Evolutionary conservation across 2,329 filamentous ascomycete genomes (phyloP).

Genomic region (Escovopsis weberi): DNA sequence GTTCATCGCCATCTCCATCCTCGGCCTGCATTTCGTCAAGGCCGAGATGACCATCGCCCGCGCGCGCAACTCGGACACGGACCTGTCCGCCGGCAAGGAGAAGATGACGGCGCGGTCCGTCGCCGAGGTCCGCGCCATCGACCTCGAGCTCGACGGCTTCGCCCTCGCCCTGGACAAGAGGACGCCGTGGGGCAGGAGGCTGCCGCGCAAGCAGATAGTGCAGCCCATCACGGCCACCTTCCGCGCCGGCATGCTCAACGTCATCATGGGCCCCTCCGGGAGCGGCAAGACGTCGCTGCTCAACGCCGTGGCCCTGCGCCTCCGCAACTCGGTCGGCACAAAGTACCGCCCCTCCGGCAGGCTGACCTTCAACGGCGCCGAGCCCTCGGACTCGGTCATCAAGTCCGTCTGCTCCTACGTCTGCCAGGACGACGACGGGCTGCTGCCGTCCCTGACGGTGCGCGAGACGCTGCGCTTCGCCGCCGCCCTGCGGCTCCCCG

Average conservation of each 20-base stretch:
- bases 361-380: conserved; percentile 55
- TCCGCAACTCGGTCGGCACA: conserved; percentile 47
- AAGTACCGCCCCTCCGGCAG: conserved; percentile 46
- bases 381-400: conserved; percentile 53
- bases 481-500: conserved; percentile 54
- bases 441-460: conserved; percentile 61
- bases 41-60: conserved; percentile 58
- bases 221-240: conserved; percentile 54
- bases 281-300: conserved; percentile 63
- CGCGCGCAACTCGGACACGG: conserved; percentile 41
- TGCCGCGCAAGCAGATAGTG: conserved; percentile 45
- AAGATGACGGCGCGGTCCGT: conserved; percentile 43
- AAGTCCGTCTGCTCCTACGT: conserved; percentile 63
- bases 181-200: conserved; percentile 32
- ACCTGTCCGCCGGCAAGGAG: conserved; percentile 56
- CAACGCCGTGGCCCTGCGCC: conserved; percentile 55
- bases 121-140: conserved; percentile 42
- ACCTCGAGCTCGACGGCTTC: conserved; percentile 50
- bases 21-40: conserved; percentile 49
- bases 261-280: conserved; percentile 70
- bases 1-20: conserved; percentile 45
- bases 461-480: conserved; percentile 60
- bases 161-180: conserved; percentile 50
- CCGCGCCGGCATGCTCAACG: conserved; percentile 52
- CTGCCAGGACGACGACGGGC: conserved; percentile 62